Percentiles rank a stretch among this genome's conserved stretches.
These are phyloP conservation scores for Neurospora sp. DNA, from an alignment of 495 filamentous ascomycete genomes.

Conservation along the genomic window DNA sequence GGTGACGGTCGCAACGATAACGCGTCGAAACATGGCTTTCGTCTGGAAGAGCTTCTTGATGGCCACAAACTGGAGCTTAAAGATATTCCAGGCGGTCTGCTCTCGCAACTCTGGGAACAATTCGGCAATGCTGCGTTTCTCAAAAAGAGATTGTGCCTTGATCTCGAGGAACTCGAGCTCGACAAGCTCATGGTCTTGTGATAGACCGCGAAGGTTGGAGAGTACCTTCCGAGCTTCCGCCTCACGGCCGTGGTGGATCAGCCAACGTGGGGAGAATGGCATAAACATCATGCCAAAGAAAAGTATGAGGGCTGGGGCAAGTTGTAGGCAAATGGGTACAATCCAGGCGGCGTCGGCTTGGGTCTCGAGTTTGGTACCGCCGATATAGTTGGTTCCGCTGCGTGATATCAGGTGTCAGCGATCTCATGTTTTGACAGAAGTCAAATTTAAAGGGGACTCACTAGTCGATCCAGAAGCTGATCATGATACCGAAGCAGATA, in stretches of 20 bases:
- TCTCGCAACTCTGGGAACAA: slow-evolving; percentile 59
- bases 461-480: slow-evolving; percentile 81
- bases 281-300: slow-evolving; percentile 67
- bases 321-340: slow-evolving; percentile 52
- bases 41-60: slow-evolving; percentile 62
- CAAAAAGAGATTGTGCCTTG: slow-evolving; percentile 66
- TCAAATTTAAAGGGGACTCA: slow-evolving; percentile 1
- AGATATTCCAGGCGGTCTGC: slow-evolving; percentile 45
- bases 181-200: slow-evolving; percentile 52
- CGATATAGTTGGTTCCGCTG: slow-evolving; percentile 62
- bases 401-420: not conserved
- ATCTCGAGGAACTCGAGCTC: slow-evolving; percentile 76
- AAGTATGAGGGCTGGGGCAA: slow-evolving; percentile 49
- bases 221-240: slow-evolving; percentile 60
- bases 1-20: slow-evolving; percentile 54
- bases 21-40: slow-evolving; percentile 64
- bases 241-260: slow-evolving; percentile 63
- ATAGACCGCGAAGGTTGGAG: slow-evolving; percentile 51
- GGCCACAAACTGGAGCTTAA: slow-evolving; percentile 65
- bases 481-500: slow-evolving; percentile 73
- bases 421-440: slow-evolving; percentile 11
- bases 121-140: slow-evolving; percentile 62
- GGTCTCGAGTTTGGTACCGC: slow-evolving; percentile 46
- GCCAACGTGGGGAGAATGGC: slow-evolving; percentile 75
- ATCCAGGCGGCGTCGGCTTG: slow-evolving; percentile 66